phyloP scores from a whole-genome alignment of 2,329 filamentous ascomycete genomes.

The Thermothelomyces thermophilus region DNA sequence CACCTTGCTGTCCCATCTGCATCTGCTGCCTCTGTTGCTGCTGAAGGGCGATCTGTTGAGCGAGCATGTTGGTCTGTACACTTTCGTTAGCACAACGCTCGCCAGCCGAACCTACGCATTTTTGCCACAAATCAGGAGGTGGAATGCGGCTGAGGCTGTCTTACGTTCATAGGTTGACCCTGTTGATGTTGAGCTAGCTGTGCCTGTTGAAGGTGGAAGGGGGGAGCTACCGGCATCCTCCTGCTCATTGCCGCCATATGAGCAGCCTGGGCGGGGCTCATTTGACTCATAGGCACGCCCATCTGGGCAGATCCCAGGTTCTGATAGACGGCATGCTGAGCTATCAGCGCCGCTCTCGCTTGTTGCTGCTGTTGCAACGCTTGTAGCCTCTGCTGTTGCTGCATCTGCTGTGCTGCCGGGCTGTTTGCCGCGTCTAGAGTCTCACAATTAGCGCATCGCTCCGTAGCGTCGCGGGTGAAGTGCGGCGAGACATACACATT shows the following conservation, averaged over 20 bases:
- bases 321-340: slow-evolving; percentile 44
- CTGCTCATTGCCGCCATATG: slow-evolving; percentile 30
- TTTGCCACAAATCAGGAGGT: neutral
- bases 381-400: slow-evolving; percentile 46
- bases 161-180: slow-evolving; percentile 25
- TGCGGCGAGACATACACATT: slow-evolving; percentile 28
- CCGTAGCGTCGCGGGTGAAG: slow-evolving; percentile 6
- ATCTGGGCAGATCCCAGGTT: slow-evolving; percentile 51
- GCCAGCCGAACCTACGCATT: slow-evolving; percentile 13
- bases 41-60: slow-evolving; percentile 42
- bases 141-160: slow-evolving; percentile 11
- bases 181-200: slow-evolving; percentile 24
- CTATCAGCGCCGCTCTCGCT: slow-evolving; percentile 46
- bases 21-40: slow-evolving; percentile 41
- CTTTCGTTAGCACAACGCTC: slow-evolving; percentile 17
- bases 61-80: slow-evolving; percentile 36
- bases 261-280: slow-evolving; percentile 27
- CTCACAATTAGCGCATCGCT: slow-evolving; percentile 15
- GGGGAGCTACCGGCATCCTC: slow-evolving; percentile 22
- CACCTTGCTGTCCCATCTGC: slow-evolving; percentile 37
- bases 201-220: slow-evolving; percentile 23
- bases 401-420: slow-evolving; percentile 36
- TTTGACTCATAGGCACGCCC: slow-evolving; percentile 41
- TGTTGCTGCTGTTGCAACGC: slow-evolving; percentile 50
- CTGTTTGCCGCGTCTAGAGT: slow-evolving; percentile 27